A percentile compares a stretch with the other conserved stretches of the same genome.
Evolutionary conservation across 805 yeast species (phyloP).

Genomic region (Starmerella khaoyaiensis): DNA sequence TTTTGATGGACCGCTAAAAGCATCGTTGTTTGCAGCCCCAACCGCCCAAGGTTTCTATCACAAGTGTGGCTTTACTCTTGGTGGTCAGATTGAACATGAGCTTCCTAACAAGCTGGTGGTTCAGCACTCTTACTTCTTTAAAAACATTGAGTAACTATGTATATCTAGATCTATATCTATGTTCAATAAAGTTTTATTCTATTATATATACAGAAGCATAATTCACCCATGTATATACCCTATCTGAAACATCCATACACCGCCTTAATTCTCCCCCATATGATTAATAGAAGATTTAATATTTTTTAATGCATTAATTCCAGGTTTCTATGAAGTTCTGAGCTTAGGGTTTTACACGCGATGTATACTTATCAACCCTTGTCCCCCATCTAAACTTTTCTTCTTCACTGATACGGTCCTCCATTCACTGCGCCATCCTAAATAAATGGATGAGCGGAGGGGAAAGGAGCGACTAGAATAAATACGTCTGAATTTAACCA

Average conservation of each 20-base stretch:
- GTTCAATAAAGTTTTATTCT: too few species aligned
- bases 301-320: too few species aligned
- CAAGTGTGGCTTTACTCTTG: conserved; percentile 1
- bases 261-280: background rate
- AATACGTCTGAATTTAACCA: conserved; percentile 19
- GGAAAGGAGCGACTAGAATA: conserved; percentile 28
- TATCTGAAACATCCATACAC: conserved; percentile 1
- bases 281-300: background rate
- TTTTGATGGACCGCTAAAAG: conserved; percentile 12
- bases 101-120: conserved; percentile 3
- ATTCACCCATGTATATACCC: too few species aligned
- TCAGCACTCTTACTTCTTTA: conserved; percentile 6
- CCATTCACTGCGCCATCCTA: conserved; percentile 27
- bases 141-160: conserved; percentile 8
- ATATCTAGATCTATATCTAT: too few species aligned
- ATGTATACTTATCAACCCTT: background rate
- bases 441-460: conserved; percentile 25
- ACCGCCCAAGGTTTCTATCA: conserved; percentile 15
- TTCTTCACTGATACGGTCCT: conserved; percentile 27
- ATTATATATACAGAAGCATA: too few species aligned
- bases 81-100: background rate
- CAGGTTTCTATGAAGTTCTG: background rate
- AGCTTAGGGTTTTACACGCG: background rate
- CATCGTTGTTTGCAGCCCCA: conserved; percentile 11
- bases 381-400: background rate